Evolutionary conservation across 176 grass and related monocot genomes (phyloP).

Genomic region (bread wheat (Triticum aestivum)): IWGSC_CS_RefSeq_v2.1 NC_057809.1:589874545-589875044

Average conservation of each 20-base stretch:
- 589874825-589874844: no score
- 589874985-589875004: not conserved
- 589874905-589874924: conserved; percentile 54
- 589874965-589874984: conserved; percentile 39
- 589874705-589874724: no score
- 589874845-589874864: no score
- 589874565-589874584: conserved; percentile 82
- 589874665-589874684: no score
- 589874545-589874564: conserved; percentile 73
- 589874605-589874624: conserved; percentile 78
- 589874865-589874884: no score
- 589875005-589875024: not conserved
- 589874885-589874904: conserved; percentile 53
- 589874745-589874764: no score
- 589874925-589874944: conserved; percentile 70
- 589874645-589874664: not conserved
- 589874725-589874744: no score
- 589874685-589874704: no score
- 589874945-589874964: conserved; percentile 66
- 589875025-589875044: not conserved
- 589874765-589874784: no score
- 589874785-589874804: no score
- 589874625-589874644: conserved; percentile 62
- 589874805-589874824: no score
- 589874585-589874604: conserved; percentile 93